Base-by-base conservation (phyloP, 2,329 filamentous ascomycete genomes). In the Celoporthe dispersa region DNA sequence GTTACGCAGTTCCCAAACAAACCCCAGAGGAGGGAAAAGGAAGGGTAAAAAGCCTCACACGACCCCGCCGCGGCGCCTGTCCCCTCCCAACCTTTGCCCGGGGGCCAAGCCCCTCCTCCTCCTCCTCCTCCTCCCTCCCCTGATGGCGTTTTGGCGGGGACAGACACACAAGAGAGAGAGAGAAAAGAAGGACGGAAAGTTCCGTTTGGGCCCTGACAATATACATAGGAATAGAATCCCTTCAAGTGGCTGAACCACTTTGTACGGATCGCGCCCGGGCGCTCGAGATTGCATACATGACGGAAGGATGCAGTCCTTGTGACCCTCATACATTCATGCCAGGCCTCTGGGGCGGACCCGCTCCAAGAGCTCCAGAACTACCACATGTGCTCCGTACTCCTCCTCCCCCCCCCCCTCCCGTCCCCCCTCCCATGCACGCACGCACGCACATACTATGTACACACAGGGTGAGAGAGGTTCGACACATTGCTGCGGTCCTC, bases 401-500 rank as follows among this genome's bases (percentile, higher is more conserved):
- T 4, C 35, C 9, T 19, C 41, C 41, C 5, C 16, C 19, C 19
- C 19, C 41, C 16, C 41, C 16, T 14, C 41, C 41, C 41, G 6
- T 1, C 41, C 41, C 14, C 3, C 41, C 14, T 19, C 44, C 44
- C 19, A 44, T 22, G 41, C 41, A 44, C 6, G 41, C 16, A 19
- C 41, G 22, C 41, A 44, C 1, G 6, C 41, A 44, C 41, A 22
- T 19, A 48, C 44, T 16, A 44, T 14, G 12, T 6, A 44, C 41
- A n/a, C 7, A 48, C 44, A 48, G 37, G 37, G 37, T 11, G 37
- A 25, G 48, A n/a, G 9, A 31, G 28, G 53, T 19, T 57, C 25
- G 53, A 57, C 53, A 48, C 28, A 16, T 55, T 64, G 60, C 60
- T 68, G 67, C 67, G 48, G 67, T 60, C 64, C 60, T 57, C 25